phyloP scores from a whole-genome alignment of 306 rosid genomes.

The Morella rubra region DNA sequence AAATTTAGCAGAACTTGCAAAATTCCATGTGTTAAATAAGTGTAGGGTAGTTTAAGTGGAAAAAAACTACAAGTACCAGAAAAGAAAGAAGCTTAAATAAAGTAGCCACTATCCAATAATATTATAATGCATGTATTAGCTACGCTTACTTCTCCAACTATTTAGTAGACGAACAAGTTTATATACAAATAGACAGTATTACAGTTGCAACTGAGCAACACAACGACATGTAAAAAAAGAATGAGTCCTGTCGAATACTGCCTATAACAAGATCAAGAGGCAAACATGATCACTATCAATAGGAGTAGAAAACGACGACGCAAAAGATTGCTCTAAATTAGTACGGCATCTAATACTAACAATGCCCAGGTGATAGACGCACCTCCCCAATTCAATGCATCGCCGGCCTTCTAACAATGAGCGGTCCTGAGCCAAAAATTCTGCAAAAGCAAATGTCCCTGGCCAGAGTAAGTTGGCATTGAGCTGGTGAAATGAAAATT shows the following conservation, averaged over 20 bases:
- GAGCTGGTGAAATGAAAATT: conserved; percentile 85
- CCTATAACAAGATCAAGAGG: too few relatives aligned
- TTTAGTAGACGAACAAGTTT: neutral
- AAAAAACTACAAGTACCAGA: neutral
- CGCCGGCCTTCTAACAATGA: conserved; percentile 65
- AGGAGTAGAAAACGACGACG: neutral
- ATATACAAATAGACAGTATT: neutral
- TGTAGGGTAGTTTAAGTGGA: neutral
- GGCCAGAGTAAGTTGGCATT: conserved; percentile 98
- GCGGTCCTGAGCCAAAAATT: conserved; percentile 69
- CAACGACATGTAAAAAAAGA: too few relatives aligned
- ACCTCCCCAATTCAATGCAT: conserved; percentile 94
- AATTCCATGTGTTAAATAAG: neutral
- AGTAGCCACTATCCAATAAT: neutral
- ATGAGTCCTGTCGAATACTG: too few relatives aligned
- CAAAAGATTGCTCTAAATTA: neutral
- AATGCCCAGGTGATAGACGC: conserved; percentile 11
- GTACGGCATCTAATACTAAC: neutral
- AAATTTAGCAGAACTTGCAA: neutral
- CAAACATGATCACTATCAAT: neutral
- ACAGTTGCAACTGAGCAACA: neutral
- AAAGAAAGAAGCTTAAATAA: neutral
- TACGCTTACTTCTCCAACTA: neutral
- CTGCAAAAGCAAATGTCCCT: conserved; percentile 84
- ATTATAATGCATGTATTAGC: neutral